phyloP scores from a whole-genome alignment of 495 filamentous ascomycete genomes.

The Penicillium egyptiacum region DNA sequence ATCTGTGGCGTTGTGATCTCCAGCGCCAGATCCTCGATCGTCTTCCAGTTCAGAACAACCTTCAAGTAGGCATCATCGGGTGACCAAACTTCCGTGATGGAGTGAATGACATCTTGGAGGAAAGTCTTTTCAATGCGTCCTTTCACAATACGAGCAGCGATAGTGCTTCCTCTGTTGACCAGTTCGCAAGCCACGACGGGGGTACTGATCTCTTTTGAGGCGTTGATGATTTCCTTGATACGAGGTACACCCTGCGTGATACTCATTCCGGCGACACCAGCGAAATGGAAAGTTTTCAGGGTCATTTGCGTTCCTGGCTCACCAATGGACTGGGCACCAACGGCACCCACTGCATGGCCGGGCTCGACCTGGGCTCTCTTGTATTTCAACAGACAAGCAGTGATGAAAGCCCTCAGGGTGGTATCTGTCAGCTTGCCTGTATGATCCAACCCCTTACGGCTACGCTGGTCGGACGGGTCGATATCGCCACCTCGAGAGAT shows the following conservation, averaged over 20 bases:
- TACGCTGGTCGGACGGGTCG: constrained; percentile 40
- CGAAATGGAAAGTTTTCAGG: constrained; percentile 99
- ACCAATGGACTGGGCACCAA: constrained; percentile 96
- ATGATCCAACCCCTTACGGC: constrained; percentile 56
- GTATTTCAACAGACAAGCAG: constrained; percentile 84
- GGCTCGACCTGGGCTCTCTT: constrained; percentile 85
- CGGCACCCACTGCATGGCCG: constrained; percentile 95
- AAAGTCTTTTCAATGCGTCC: constrained; percentile 76
- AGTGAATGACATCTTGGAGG: constrained; percentile 60
- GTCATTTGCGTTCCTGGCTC: constrained; percentile 99
- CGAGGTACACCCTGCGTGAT: constrained; percentile 98
- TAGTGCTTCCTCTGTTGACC: constrained; percentile 63
- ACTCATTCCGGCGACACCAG: constrained; percentile 98
- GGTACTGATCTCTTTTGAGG: constrained; percentile 87
- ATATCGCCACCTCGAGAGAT: constrained; percentile 42
- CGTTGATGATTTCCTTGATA: constrained; percentile 99
- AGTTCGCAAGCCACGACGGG: constrained; percentile 87
- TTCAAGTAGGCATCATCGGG: constrained; percentile 67
- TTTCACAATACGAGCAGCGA: constrained; percentile 83
- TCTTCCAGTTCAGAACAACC: constrained; percentile 73
- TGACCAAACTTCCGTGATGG: constrained; percentile 81
- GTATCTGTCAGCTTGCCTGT: constrained; percentile 76
- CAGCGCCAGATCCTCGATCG: constrained; percentile 74
- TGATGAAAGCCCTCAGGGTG: constrained; percentile 73
- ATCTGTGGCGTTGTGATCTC: constrained; percentile 72